Evolutionary conservation across 345 rosid species (phyloP), one percentile per base, ranked within the genome.

Genomic region (Gossypium thurberi): DNA sequence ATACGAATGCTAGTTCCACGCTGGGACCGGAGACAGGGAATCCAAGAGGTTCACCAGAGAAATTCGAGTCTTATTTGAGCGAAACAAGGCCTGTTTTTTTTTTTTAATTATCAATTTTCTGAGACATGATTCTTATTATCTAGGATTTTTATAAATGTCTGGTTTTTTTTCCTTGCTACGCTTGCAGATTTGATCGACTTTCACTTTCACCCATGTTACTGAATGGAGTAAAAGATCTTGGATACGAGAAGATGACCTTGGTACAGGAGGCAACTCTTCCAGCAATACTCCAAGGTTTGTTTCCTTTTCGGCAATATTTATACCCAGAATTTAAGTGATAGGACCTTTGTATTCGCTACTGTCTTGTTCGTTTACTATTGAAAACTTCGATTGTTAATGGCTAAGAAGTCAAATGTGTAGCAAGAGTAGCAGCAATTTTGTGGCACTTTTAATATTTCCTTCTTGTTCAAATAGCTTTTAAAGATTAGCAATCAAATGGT

Each of bases 261-360:
- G 99, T 95, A 21, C 98, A 95, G 76, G 99, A 88, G 73, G 98
- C 99, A 74, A 87, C 98, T 40, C 99, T 92, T 80, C 96, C 98
- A 10, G 78, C 82, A 50, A 89, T 89, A 70, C 94, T 95, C 23
- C 23, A 1, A 21, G 23, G 23, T 21, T 21, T 21, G 23, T 21
- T 21, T 21, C 23, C 23, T 1, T 21, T 21, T 21, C 23, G 23
- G 23, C 23, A 21, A 21, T 21, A 21, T 21, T 21, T 21, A 21
- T 21, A 21, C 23, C 23, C 23, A 21, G 23, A 21, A 21, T 21
- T 21, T 21, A 21, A 21, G 23, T 21, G 23, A 21, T 21, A 21
- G 23, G 23, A 21, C 23, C 23, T 21, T 21, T 21, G 1, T 21
- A 21, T 21, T 21, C 23, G 23, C 23, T 21, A 1, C 1, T 21